A percentile compares a stretch with the other conserved stretches of the same genome.
phyloP scores from a whole-genome alignment of 1,284 basidiomycete species.

The Grifola frondosa region DNA sequence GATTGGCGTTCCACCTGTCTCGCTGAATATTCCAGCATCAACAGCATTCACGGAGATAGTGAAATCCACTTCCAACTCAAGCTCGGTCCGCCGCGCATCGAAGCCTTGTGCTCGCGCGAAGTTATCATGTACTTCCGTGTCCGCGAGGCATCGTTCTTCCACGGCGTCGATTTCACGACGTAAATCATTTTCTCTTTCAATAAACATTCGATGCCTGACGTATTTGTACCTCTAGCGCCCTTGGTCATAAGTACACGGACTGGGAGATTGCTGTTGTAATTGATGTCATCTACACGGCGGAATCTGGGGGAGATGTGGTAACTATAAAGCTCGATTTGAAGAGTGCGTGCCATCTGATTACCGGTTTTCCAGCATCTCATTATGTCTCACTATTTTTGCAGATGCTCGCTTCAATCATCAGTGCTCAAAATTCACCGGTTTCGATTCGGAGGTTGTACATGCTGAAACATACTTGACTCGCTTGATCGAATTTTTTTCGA shows the following conservation, averaged over 20 bases:
- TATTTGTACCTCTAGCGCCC: constrained; percentile 6
- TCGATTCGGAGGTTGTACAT: constrained; percentile 22
- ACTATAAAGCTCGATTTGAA: constrained; percentile 26
- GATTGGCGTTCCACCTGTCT: constrained; percentile 22
- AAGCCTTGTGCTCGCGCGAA: constrained; percentile 29
- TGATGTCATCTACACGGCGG: constrained; percentile 23
- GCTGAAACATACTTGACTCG: constrained; percentile 18
- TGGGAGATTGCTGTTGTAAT: constrained; percentile 35
- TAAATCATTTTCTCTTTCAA: constrained; percentile 6
- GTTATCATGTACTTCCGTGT: constrained; percentile 28
- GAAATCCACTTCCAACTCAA: constrained; percentile 24
- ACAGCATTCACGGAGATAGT: constrained; percentile 6
- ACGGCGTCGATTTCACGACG: constrained; percentile 17
- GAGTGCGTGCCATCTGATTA: constrained; percentile 22
- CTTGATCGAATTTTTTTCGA: constrained; percentile 29
- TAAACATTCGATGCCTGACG: not conserved
- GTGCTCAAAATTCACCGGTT: constrained; percentile 24
- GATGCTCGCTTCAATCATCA: constrained; percentile 29
- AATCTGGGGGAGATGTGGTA: constrained; percentile 21
- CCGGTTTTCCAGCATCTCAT: not conserved
- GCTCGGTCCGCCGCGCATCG: constrained; percentile 27
- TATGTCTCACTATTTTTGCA: constrained; percentile 5
- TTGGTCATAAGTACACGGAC: constrained; percentile 16
- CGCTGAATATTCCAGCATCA: constrained; percentile 32
- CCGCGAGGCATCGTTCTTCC: constrained; percentile 26